phyloP scores from a whole-genome alignment of 169 alveolate genomes.

The Babesia ovata region DNA sequence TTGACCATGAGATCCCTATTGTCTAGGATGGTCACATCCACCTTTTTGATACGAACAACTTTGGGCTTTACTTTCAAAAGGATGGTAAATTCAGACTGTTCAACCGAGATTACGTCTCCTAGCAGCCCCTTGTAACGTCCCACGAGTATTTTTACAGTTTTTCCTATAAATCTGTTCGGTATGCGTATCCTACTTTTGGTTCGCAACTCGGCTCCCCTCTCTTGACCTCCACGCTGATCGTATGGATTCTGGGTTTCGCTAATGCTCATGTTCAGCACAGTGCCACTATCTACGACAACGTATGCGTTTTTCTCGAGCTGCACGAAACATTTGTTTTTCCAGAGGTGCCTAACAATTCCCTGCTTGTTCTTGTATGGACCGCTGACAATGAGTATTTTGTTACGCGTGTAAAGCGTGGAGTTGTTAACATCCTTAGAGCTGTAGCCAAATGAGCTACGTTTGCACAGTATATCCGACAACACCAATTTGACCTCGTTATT shows the following conservation, averaged over 20 bases:
- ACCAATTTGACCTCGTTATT: conserved; percentile 49
- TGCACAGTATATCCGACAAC: conserved; percentile 70
- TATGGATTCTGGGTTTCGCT: conserved; percentile 25
- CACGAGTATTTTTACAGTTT: conserved; percentile 77
- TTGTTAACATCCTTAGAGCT: conserved; percentile 72
- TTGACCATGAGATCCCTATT: conserved; percentile 45
- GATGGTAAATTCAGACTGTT: conserved; percentile 76
- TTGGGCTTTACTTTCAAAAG: conserved; percentile 77
- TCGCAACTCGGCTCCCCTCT: neutral
- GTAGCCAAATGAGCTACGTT: conserved; percentile 73
- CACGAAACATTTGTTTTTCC: conserved; percentile 74
- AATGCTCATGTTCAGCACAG: conserved; percentile 31
- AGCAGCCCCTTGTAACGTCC: conserved; percentile 78
- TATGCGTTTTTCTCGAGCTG: conserved; percentile 60
- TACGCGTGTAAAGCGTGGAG: conserved; percentile 62
- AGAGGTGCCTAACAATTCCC: conserved; percentile 72
- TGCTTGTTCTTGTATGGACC: conserved; percentile 72
- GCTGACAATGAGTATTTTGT: conserved; percentile 65
- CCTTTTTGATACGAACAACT: conserved; percentile 74
- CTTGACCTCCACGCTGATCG: conserved; percentile 19
- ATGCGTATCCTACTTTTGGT: conserved; percentile 15
- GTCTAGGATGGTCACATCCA: conserved; percentile 65
- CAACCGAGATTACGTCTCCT: conserved; percentile 77
- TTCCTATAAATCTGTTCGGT: conserved; percentile 70
- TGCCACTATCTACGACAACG: conserved; percentile 32